phyloP scores from a whole-genome alignment of 2,329 filamentous ascomycete species.

The Penicillium sp. region DNA sequence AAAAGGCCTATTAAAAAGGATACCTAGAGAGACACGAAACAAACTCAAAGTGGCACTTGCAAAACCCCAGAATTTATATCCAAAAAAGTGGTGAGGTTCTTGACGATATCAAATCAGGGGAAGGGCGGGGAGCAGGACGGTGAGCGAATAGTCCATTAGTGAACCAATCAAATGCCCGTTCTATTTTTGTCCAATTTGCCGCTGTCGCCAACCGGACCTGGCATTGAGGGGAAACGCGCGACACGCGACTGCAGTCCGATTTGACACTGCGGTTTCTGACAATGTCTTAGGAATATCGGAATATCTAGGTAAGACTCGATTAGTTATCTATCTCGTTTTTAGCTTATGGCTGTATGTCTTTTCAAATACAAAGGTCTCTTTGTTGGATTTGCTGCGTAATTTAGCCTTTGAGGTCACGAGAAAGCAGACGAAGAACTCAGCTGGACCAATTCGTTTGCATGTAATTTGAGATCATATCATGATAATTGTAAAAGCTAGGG shows the following conservation, averaged over 20 bases:
- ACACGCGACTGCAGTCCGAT: constrained; percentile 3
- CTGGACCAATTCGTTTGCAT: neutral
- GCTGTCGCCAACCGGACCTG: neutral
- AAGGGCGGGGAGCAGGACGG: neutral
- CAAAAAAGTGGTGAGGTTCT: neutral
- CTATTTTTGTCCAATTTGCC: neutral
- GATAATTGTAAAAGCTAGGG: neutral
- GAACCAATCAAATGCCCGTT: neutral
- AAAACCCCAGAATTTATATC: no score
- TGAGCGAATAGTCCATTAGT: neutral
- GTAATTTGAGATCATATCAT: constrained; percentile 7
- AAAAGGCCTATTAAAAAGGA: neutral
- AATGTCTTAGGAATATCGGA: no score
- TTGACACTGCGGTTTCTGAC: no score
- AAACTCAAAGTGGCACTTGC: no score
- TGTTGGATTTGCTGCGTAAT: no score
- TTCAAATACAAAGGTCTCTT: no score
- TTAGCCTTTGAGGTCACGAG: neutral
- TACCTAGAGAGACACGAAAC: no score
- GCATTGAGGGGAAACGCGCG: constrained; percentile 21
- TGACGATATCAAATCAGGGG: neutral
- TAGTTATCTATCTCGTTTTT: no score
- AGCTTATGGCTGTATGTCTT: no score
- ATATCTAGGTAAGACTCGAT: no score
- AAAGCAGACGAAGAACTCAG: neutral